Evolutionary conservation across 208 protist genomes (phyloP).

Genomic region (Crithidia brevicula): DNA sequence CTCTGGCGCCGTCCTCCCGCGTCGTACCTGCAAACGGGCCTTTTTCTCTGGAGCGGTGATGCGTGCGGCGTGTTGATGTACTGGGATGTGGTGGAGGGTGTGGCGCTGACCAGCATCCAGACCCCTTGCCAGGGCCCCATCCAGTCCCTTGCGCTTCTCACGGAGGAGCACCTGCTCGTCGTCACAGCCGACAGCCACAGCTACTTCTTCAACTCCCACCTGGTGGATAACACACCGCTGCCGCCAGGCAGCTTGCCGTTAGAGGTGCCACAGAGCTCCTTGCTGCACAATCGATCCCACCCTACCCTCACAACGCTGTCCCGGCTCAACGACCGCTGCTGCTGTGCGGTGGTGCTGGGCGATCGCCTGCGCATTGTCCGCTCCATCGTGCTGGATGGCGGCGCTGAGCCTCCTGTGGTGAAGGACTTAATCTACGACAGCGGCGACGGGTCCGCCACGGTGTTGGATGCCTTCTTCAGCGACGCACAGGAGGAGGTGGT

Average conservation of each 20-base stretch:
- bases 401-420: conserved; percentile 23
- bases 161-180: conserved; percentile 64
- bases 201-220: conserved; percentile 76
- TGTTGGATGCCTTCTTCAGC: conserved; percentile 86
- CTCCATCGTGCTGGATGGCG: conserved; percentile 34
- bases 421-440: conserved; percentile 78
- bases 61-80: conserved; percentile 50
- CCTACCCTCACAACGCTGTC: conserved; percentile 41
- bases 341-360: conserved; percentile 62
- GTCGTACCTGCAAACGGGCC: conserved; percentile 68
- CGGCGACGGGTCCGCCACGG: conserved; percentile 57
- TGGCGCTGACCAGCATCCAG: conserved; percentile 54
- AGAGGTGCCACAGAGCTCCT: conserved; percentile 17
- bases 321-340: conserved; percentile 42
- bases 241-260: conserved; percentile 38
- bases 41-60: conserved; percentile 74
- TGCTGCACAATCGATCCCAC: conserved; percentile 10
- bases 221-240: conserved; percentile 45
- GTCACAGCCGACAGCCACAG: conserved; percentile 49
- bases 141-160: conserved; percentile 46
- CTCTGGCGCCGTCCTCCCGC: conserved; percentile 61
- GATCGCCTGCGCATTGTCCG: conserved; percentile 69
- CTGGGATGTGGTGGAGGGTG: conserved; percentile 79
- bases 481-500: conserved; percentile 73
- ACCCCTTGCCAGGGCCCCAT: conserved; percentile 50